Percentiles rank a stretch among this genome's conserved stretches.
phyloP scores from a whole-genome alignment of 768 basidiomycete species.

The Hirschioporus abietinus region DNA sequence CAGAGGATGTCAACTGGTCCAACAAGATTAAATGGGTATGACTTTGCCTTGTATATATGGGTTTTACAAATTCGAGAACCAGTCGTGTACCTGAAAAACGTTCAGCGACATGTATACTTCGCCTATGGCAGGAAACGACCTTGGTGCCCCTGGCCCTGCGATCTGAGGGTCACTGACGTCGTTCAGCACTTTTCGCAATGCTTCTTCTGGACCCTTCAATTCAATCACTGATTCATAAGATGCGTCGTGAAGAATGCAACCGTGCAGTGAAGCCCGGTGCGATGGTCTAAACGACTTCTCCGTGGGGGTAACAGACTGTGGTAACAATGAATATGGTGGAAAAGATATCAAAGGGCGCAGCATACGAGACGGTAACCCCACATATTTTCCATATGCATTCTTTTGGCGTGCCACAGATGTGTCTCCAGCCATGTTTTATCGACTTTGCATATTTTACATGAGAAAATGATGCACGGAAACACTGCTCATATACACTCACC shows the following conservation, averaged over 20 bases:
- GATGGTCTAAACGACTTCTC: constrained; percentile 92
- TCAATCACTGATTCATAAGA: constrained; percentile 80
- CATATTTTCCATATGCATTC: constrained; percentile 89
- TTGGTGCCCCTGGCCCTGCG: constrained; percentile 44
- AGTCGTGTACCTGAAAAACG: constrained; percentile 44
- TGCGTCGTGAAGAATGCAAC: constrained; percentile 84
- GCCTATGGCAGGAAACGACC: constrained; percentile 6
- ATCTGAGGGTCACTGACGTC: constrained; percentile 62
- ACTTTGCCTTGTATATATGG: constrained; percentile 53
- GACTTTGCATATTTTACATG: constrained; percentile 38
- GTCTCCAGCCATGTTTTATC: constrained; percentile 94
- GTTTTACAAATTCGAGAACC: constrained; percentile 68
- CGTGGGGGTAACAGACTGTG: constrained; percentile 76
- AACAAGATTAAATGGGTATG: constrained; percentile 68
- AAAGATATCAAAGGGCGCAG: constrained; percentile 4
- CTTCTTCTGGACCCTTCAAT: constrained; percentile 54
- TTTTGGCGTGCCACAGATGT: constrained; percentile 95
- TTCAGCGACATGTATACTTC: constrained; percentile 2
- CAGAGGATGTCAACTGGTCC: constrained; percentile 73
- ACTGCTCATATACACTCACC: constrained; percentile 35
- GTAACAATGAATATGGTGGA: constrained; percentile 1
- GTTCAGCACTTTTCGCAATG: constrained; percentile 48
- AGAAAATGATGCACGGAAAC: background rate
- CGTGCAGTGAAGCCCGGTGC: constrained; percentile 81
- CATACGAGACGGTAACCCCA: constrained; percentile 88